Conservation (phyloP, 352 stramenopile genomes). For the Albugo candida region DNA sequence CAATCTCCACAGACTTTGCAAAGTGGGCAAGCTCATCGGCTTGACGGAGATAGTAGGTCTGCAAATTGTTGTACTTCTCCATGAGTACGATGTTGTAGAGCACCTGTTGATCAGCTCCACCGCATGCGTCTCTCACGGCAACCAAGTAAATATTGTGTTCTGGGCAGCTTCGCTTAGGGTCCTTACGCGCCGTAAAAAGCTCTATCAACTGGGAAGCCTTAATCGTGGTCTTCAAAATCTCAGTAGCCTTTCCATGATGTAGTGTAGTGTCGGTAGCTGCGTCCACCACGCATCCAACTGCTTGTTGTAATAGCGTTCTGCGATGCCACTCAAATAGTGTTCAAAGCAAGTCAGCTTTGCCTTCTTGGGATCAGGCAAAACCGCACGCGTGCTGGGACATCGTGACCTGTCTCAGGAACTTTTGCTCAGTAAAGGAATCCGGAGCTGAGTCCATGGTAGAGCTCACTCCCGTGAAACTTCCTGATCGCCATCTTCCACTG, state of each 20-base stretch:
- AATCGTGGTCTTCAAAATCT: not conserved
- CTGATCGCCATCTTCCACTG: not conserved
- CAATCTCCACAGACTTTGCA: not conserved
- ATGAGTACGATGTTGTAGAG: not conserved
- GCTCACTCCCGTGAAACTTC: not conserved
- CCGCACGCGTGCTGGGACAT: not conserved
- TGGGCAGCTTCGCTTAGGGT: not conserved
- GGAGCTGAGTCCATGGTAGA: too few species aligned
- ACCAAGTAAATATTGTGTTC: not conserved
- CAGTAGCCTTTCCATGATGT: not conserved
- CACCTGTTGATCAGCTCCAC: not conserved
- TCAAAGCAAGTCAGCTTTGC: not conserved
- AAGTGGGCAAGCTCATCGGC: not conserved
- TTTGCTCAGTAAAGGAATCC: not conserved
- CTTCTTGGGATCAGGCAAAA: not conserved
- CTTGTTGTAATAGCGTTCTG: slow-evolving; percentile 1
- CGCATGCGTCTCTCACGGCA: not conserved
- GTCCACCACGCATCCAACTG: slow-evolving; percentile 1
- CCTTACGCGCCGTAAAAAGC: slow-evolving; percentile 1
- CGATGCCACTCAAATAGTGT: slow-evolving; percentile 1
- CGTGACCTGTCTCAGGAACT: not conserved
- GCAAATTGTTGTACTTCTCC: not conserved
- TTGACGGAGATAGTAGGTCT: not conserved
- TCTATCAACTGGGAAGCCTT: not conserved
- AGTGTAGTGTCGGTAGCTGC: not conserved